Evolutionary conservation across 257 asterid genomes (phyloP).

Genomic region (Asclepias syriaca): DNA sequence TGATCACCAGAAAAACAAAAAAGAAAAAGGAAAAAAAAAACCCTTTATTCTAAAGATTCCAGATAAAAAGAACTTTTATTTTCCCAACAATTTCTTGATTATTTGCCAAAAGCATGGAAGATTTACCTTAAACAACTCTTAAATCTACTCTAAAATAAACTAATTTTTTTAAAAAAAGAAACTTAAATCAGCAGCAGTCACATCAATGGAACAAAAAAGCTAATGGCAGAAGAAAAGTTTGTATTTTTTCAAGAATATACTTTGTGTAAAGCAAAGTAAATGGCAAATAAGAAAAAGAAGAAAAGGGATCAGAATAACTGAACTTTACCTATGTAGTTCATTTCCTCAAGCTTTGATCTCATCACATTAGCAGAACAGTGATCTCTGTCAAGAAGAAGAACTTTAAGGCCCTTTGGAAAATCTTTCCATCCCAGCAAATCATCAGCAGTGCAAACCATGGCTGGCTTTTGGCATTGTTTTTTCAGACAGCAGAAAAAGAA

Average conservation of each 20-base stretch:
- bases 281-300: neutral
- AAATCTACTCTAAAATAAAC: neutral
- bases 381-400: constrained; percentile 40
- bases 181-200: neutral
- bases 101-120: neutral
- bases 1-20: too few species aligned
- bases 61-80: neutral
- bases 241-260: constrained; percentile 2
- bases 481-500: constrained; percentile 19
- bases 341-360: constrained; percentile 38
- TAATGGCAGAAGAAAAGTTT: neutral
- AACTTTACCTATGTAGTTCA: constrained; percentile 39
- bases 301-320: neutral
- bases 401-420: constrained; percentile 51
- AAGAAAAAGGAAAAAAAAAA: too few species aligned
- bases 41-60: neutral
- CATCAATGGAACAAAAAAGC: neutral
- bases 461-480: constrained; percentile 38
- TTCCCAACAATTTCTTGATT: neutral
- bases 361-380: constrained; percentile 26
- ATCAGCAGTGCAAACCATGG: constrained; percentile 45
- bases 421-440: constrained; percentile 44
- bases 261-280: neutral
- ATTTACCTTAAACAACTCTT: neutral
- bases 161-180: neutral